Evolutionary conservation across 2,329 filamentous ascomycete genomes (phyloP).

Genomic region (Magnaporthiopsis poae): DNA sequence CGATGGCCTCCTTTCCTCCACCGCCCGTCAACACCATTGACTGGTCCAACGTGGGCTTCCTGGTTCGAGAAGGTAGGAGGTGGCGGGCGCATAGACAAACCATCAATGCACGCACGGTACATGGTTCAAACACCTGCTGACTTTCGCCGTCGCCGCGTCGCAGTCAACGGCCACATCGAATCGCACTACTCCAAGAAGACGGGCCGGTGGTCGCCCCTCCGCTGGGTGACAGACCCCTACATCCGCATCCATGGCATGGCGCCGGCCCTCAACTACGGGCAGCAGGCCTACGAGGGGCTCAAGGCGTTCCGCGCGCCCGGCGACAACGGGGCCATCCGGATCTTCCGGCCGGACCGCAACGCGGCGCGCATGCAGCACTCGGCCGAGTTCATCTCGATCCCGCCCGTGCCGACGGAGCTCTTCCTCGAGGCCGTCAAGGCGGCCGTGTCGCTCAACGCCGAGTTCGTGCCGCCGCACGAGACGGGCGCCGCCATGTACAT

Average conservation of each 20-base stretch:
- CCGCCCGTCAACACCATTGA: conserved; percentile 74
- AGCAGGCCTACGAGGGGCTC: conserved; percentile 96
- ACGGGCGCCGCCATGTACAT: conserved; percentile 90
- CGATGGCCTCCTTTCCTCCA: conserved; percentile 51
- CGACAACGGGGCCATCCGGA: conserved; percentile 54
- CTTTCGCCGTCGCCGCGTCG: not conserved
- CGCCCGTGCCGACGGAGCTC: conserved; percentile 62
- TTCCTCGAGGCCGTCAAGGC: conserved; percentile 70
- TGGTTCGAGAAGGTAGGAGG: conserved; percentile 68
- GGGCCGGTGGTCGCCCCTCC: conserved; percentile 65
- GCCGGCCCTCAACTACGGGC: conserved; percentile 89
- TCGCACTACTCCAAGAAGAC: conserved; percentile 68
- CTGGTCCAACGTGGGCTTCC: conserved; percentile 89
- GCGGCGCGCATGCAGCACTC: conserved; percentile 76
- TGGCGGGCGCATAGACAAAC: too few species aligned
- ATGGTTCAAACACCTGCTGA: not conserved
- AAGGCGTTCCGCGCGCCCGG: conserved; percentile 81
- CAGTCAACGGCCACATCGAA: conserved; percentile 90
- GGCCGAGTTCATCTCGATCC: conserved; percentile 73
- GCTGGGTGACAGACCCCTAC: conserved; percentile 73
- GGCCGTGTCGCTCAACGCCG: conserved; percentile 80
- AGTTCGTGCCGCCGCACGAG: conserved; percentile 78
- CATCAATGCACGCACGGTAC: not conserved
- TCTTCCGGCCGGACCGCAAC: conserved; percentile 84
- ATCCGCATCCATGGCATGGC: conserved; percentile 91